phyloP scores from a whole-genome alignment of 805 yeast species.

The Ogataea corticis region DNA sequence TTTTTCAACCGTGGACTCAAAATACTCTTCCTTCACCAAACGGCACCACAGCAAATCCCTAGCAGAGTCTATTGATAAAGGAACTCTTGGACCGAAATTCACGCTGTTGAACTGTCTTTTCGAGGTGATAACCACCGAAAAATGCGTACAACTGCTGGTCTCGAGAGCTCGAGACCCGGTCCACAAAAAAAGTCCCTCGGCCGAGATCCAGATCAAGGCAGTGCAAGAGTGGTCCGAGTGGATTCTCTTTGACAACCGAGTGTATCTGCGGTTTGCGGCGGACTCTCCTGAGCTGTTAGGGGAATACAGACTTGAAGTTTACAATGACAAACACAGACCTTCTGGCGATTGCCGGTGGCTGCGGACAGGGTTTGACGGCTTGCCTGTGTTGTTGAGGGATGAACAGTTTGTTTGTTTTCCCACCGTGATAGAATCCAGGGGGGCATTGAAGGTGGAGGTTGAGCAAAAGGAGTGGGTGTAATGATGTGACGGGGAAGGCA shows the following conservation, averaged over 20 bases:
- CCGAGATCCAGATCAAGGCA: not conserved
- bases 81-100: too few species aligned
- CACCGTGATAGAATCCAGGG: not conserved
- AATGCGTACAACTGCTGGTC: slow-evolving; percentile 2
- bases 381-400: slow-evolving; percentile 7
- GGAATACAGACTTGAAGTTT: slow-evolving; percentile 6
- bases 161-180: slow-evolving; percentile 12
- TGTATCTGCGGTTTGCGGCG: slow-evolving; percentile 11
- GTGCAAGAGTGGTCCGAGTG: slow-evolving; percentile 11
- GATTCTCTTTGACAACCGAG: slow-evolving; percentile 14
- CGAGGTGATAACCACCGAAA: not conserved
- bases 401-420: slow-evolving; percentile 4
- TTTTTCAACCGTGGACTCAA: slow-evolving; percentile 25
- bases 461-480: not conserved
- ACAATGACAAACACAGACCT: slow-evolving; percentile 3
- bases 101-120: slow-evolving; percentile 13
- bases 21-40: slow-evolving; percentile 8
- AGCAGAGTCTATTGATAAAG: slow-evolving; percentile 14
- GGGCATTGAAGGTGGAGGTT: not conserved
- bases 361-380: slow-evolving; percentile 6
- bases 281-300: not conserved
- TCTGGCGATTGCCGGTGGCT: slow-evolving; percentile 5
- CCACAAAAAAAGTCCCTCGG: not conserved
- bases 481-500: too few species aligned
- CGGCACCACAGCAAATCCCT: slow-evolving; percentile 5